Evolutionary conservation across 352 stramenopile genomes (phyloP).

Genomic region (Globisporangium nagaii): DNA sequence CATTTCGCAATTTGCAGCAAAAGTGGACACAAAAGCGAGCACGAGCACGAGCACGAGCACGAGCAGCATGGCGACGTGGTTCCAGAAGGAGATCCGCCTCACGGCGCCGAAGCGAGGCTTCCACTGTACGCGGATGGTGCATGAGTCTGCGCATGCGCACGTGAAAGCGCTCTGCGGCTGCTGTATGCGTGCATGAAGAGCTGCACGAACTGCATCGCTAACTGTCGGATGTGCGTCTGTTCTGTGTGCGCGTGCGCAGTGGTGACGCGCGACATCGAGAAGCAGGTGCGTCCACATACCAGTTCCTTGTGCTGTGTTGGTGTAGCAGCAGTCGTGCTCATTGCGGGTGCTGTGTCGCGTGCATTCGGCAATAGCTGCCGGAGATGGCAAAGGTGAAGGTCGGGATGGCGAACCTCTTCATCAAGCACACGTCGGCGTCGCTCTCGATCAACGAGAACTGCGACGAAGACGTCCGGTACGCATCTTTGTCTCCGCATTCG

Average conservation of each 20-base stretch:
- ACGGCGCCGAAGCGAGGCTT: constrained; percentile 76
- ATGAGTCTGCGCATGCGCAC: neutral
- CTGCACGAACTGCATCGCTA: neutral
- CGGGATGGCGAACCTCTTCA: constrained; percentile 93
- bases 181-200: neutral
- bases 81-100: constrained; percentile 85
- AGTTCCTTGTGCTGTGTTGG: too few species aligned
- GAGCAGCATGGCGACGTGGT: constrained; percentile 52
- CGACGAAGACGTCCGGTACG: constrained; percentile 88
- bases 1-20: constrained; percentile 1
- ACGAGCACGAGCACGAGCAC: neutral
- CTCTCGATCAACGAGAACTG: constrained; percentile 97
- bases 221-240: neutral
- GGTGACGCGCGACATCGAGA: constrained; percentile 77
- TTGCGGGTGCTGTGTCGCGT: neutral
- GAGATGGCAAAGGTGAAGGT: constrained; percentile 85
- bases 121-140: constrained; percentile 40
- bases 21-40: neutral
- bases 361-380: constrained; percentile 27
- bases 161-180: neutral
- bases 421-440: constrained; percentile 95
- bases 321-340: neutral
- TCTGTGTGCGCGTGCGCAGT: constrained; percentile 26
- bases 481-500: too few species aligned
- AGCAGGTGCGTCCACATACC: constrained; percentile 58